Base-by-base conservation (phyloP, 2,329 filamentous ascomycete genomes). In the Colletotrichum magnum region DNA sequence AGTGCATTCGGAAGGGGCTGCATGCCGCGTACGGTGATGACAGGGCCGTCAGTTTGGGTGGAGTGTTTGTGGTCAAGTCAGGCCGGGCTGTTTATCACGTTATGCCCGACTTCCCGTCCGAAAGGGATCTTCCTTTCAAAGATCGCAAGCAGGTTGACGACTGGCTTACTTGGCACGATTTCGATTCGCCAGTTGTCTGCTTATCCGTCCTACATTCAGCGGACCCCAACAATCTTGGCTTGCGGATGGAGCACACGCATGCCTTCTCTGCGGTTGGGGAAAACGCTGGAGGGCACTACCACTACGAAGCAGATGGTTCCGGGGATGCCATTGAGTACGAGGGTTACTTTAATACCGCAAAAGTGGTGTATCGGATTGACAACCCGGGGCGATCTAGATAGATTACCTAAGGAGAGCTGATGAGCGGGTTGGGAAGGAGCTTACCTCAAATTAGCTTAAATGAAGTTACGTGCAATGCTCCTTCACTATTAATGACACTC, bases 181-280 rank as follows among this genome's bases (percentile, higher is more conserved):
- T 79, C 56, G 73, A 75, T 4, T 77, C 75, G 2, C 81, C 78
- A 1, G 70, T 84, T 16, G 77, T 83, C 0, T 83, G 82, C 53
- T 70, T 85, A 62, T 78, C 75, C 10, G 81, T 83, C 0, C 73
- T 85, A 47, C 82, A 84, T 72, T 81, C 82, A 15, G 77, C 79
- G 9, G 81, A 85, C 65, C 79, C 80, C 0, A 78, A 73, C 7
- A 70, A 77, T 18, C 32, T 64, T 84, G 69, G 79, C 75, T 0
- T 68, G 58, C 74, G 83, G 32, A 81, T 84, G 73, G 84, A 86
- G 71, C 84, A 86, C 71, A 84, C 84, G 4, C 84, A 86, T 74
- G 81, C 79, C 24, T 85, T 84, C 61, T 80, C 81, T 3, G 54
- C 71, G 1, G 69, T 74, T 6, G 77, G 76, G 5, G 58, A 73